Conservation (phyloP, 164 flowering plant genomes). For the grape (Vitis vinifera) region DNA sequence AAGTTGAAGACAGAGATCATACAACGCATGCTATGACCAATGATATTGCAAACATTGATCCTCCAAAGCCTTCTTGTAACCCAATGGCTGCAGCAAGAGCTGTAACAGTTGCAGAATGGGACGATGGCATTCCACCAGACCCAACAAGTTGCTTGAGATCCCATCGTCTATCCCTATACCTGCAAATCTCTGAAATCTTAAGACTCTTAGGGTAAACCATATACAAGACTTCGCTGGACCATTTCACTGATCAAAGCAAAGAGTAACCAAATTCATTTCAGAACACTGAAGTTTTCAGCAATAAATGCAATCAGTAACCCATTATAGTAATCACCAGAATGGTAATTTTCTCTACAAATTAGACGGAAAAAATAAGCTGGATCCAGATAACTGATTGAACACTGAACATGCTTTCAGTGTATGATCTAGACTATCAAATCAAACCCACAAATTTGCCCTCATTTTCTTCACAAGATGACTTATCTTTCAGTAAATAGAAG, state of each 20-base stretch:
- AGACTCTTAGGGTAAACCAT: constrained; percentile 32
- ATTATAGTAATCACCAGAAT: too few species aligned
- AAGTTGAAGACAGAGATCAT: constrained; percentile 24
- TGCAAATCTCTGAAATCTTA: constrained; percentile 53
- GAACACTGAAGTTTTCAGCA: too few species aligned
- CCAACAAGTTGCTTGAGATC: constrained; percentile 71
- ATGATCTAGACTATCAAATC: too few species aligned
- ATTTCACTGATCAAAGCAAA: background rate
- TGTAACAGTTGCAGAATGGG: constrained; percentile 91
- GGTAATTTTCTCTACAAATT: too few species aligned
- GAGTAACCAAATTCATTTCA: background rate
- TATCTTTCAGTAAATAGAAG: too few species aligned
- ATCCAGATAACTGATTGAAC: too few species aligned
- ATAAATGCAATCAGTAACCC: too few species aligned
- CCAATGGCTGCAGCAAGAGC: constrained; percentile 85
- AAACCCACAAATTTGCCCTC: too few species aligned
- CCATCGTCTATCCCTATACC: constrained; percentile 88
- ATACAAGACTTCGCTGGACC: background rate
- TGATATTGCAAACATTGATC: constrained; percentile 69
- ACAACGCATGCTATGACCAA: constrained; percentile 77
- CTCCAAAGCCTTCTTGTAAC: constrained; percentile 79
- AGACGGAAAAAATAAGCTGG: too few species aligned
- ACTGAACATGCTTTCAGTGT: too few species aligned
- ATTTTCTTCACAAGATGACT: too few species aligned
- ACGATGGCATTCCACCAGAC: constrained; percentile 99